Evolutionary conservation across 129 eudicot species (phyloP).

Genomic region (Flaveria trinervia): DNA sequence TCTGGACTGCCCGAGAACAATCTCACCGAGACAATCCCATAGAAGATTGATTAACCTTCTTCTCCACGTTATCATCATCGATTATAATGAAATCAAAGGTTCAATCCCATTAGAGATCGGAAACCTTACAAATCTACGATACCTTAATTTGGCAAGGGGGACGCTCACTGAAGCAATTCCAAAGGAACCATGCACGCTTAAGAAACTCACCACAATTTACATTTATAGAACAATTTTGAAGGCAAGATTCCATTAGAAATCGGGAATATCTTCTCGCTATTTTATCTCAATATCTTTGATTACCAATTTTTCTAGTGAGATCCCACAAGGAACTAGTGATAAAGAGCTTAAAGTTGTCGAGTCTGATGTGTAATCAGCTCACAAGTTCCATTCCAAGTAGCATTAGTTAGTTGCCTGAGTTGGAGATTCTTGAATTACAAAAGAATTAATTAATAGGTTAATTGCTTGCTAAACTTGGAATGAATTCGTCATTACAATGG

Average conservation of each 20-base stretch:
- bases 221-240: constrained; percentile 61
- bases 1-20: constrained; percentile 83
- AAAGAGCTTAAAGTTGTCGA: constrained; percentile 63
- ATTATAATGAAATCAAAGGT: constrained; percentile 74
- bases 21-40: constrained; percentile 63
- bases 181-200: constrained; percentile 57
- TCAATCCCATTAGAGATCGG: constrained; percentile 71
- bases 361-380: constrained; percentile 71
- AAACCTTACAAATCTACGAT: constrained; percentile 60
- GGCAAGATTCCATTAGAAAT: constrained; percentile 63
- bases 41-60: constrained; percentile 54
- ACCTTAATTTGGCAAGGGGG: constrained; percentile 81
- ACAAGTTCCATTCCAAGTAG: constrained; percentile 58
- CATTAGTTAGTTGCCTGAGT: constrained; percentile 59
- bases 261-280: constrained; percentile 51
- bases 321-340: constrained; percentile 54
- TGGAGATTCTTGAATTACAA: constrained; percentile 71
- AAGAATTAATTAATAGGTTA: constrained; percentile 67
- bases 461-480: constrained; percentile 73
- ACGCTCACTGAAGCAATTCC: constrained; percentile 65
- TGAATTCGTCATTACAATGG: constrained; percentile 68
- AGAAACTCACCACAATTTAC: constrained; percentile 61
- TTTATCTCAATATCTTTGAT: constrained; percentile 67
- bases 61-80: constrained; percentile 65
- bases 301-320: constrained; percentile 60